A percentile compares a stretch with the other conserved stretches of the same genome.
Conservation (phyloP, 768 basidiomycete species). For the Lactarius psammicola region DNA sequence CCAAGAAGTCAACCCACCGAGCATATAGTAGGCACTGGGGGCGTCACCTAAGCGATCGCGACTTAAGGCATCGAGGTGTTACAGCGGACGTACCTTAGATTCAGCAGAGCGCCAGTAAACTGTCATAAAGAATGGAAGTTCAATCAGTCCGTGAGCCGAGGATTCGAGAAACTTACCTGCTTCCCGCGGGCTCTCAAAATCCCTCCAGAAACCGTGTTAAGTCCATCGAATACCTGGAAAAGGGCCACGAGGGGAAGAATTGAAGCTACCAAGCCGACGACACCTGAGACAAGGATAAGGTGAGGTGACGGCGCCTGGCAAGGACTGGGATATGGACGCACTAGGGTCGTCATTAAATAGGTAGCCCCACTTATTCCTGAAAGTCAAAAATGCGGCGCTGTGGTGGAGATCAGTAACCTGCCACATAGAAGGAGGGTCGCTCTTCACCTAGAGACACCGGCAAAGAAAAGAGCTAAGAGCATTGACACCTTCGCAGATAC, state of each 20-base stretch:
- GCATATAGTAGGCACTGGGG: constrained; percentile 68
- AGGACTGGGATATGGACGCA: constrained; percentile 25
- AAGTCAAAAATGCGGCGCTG: constrained; percentile 46
- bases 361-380: constrained; percentile 50
- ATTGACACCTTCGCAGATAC: constrained; percentile 65
- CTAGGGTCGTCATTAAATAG: constrained; percentile 58
- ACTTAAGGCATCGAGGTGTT: constrained; percentile 17
- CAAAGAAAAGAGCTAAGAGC: constrained; percentile 61
- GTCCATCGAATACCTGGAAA: constrained; percentile 85
- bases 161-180: constrained; percentile 43
- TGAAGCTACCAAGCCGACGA: constrained; percentile 49
- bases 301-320: neutral
- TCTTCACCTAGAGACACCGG: constrained; percentile 60
- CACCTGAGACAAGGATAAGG: constrained; percentile 29
- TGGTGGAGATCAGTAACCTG: constrained; percentile 2
- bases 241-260: constrained; percentile 65
- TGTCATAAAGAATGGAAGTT: constrained; percentile 32
- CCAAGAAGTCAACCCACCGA: constrained; percentile 44
- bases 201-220: constrained; percentile 64
- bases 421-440: neutral
- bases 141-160: neutral
- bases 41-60: constrained; percentile 14
- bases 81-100: constrained; percentile 54
- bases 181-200: constrained; percentile 82
- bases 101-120: constrained; percentile 74